Conservation (phyloP, 2,329 filamentous ascomycete species). For the Sporothrix inflata region DNA sequence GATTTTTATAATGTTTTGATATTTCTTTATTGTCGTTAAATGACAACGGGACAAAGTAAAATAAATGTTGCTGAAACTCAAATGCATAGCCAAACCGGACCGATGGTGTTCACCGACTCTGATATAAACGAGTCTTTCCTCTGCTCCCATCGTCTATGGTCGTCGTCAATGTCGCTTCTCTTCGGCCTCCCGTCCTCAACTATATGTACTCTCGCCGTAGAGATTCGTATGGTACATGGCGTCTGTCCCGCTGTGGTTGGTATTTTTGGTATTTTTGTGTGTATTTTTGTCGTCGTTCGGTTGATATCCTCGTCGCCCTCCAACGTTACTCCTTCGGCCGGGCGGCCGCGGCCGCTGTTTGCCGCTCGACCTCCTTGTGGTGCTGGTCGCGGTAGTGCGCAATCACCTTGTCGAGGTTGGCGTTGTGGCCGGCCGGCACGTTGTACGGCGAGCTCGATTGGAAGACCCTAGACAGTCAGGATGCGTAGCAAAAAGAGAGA, state of each 20-base stretch:
- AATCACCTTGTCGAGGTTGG: constrained; percentile 59
- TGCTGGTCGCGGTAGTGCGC: constrained; percentile 62
- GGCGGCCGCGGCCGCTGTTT: constrained; percentile 44
- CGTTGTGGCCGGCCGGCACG: constrained; percentile 58
- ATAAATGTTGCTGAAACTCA: constrained; percentile 16
- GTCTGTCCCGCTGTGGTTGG: neutral
- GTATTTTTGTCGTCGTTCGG: neutral
- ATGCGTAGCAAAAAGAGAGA: neutral
- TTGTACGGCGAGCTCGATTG: constrained; percentile 56
- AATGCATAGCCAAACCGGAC: constrained; percentile 15
- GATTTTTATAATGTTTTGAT: neutral
- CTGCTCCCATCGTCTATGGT: neutral
- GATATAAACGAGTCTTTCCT: neutral
- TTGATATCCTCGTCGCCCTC: neutral
- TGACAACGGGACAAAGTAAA: constrained; percentile 6
- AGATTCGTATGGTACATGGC: constrained; percentile 4
- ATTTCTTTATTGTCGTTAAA: neutral
- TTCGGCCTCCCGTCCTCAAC: neutral
- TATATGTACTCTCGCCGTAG: neutral
- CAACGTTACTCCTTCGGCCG: constrained; percentile 43
- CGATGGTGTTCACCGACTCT: neutral
- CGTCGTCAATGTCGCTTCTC: neutral
- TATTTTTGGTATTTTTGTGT: constrained; percentile 17
- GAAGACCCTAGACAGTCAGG: constrained; percentile 47
- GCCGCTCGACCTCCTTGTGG: constrained; percentile 58